These are phyloP conservation scores for Paramecium primaurelia DNA, from an alignment of 73 alveolate genomes.

Conservation along the genomic window DNA sequence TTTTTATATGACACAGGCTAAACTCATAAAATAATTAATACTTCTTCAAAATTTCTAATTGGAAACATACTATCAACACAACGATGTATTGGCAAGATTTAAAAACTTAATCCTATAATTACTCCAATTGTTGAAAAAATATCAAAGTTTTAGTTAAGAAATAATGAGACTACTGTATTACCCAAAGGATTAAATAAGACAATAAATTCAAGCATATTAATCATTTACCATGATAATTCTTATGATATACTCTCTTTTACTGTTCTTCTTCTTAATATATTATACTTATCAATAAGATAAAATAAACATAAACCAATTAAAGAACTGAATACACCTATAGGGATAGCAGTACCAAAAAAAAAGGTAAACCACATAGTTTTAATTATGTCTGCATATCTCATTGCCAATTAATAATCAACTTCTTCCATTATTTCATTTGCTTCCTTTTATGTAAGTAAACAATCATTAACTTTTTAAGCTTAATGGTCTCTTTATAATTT, in stretches of 20 bases:
- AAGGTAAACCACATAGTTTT: slow-evolving; percentile 63
- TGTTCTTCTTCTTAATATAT: slow-evolving; percentile 52
- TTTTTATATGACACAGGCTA: slow-evolving; percentile 49
- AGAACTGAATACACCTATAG: slow-evolving; percentile 55
- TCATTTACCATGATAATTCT: slow-evolving; percentile 52
- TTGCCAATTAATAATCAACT: slow-evolving; percentile 40
- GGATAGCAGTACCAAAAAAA: slow-evolving; percentile 49
- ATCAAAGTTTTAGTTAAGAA: neutral
- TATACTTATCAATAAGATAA: slow-evolving; percentile 49
- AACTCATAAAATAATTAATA: neutral
- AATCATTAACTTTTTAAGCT: neutral
- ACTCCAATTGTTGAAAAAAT: neutral
- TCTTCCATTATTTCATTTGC: slow-evolving; percentile 39
- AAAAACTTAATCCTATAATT: neutral
- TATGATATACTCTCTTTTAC: slow-evolving; percentile 53
- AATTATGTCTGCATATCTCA: slow-evolving; percentile 60
- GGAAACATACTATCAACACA: slow-evolving; percentile 31
- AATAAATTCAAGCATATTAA: neutral
- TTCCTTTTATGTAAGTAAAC: slow-evolving; percentile 49
- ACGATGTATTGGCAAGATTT: neutral
- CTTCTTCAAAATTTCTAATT: slow-evolving; percentile 20
- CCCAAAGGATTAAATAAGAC: slow-evolving; percentile 17
- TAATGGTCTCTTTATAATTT: slow-evolving; percentile 26
- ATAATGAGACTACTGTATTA: neutral
- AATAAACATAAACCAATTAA: slow-evolving; percentile 31